phyloP scores from a whole-genome alignment of 306 rosid species.

The Quercus ilex region DNA sequence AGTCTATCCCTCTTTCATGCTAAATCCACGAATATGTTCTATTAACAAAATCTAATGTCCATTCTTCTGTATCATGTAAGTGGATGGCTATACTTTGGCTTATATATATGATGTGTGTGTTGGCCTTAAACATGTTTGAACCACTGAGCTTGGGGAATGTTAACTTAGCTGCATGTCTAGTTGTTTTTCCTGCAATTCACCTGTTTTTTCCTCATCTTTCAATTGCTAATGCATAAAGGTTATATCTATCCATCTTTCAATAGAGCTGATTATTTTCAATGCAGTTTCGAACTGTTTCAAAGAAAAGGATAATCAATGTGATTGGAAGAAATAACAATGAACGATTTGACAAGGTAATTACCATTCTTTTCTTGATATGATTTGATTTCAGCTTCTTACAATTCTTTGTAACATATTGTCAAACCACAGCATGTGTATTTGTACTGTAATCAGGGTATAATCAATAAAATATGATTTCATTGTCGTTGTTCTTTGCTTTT shows the following conservation, averaged over 20 bases:
- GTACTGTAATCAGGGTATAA: background rate
- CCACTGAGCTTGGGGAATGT: background rate
- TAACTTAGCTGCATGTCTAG: background rate
- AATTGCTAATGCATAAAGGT: background rate
- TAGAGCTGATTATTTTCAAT: background rate
- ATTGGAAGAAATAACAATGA: constrained; percentile 35
- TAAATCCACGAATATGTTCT: background rate
- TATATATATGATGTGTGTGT: background rate
- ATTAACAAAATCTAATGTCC: background rate
- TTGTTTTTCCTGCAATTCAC: background rate
- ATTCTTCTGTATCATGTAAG: background rate
- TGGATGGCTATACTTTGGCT: background rate
- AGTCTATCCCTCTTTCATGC: background rate
- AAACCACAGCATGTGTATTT: background rate
- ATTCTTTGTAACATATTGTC: background rate
- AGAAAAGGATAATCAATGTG: constrained; percentile 23
- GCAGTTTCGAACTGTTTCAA: constrained; percentile 27
- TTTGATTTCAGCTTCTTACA: background rate
- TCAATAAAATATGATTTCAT: background rate
- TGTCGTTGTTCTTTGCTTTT: background rate
- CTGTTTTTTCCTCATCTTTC: background rate
- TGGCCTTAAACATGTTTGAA: background rate
- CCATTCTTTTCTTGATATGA: background rate
- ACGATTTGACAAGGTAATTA: constrained; percentile 28
- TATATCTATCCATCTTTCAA: background rate